phyloP scores from a whole-genome alignment of 2,329 filamentous ascomycete species.

The Ophiostoma himal-ulmi region DNA sequence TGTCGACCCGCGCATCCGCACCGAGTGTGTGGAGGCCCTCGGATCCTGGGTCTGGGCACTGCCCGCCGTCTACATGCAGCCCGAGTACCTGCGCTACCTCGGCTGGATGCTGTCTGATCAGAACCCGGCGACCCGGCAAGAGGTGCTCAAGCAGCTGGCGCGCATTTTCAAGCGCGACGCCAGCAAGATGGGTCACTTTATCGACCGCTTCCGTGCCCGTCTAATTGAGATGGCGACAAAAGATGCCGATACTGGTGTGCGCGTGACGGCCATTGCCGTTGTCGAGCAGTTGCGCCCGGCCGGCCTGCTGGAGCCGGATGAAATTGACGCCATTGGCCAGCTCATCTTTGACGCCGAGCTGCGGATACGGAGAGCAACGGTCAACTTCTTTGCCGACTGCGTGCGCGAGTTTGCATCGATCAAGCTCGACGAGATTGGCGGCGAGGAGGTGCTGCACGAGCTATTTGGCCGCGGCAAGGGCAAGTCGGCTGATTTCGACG shows the following conservation, averaged over 20 bases:
- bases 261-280: constrained; percentile 72
- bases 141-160: constrained; percentile 77
- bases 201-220: constrained; percentile 80
- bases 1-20: constrained; percentile 80
- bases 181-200: constrained; percentile 83
- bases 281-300: constrained; percentile 76
- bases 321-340: constrained; percentile 81
- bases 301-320: constrained; percentile 81
- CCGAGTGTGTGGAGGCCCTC: constrained; percentile 80
- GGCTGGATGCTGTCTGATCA: constrained; percentile 93
- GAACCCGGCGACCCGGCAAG: constrained; percentile 66
- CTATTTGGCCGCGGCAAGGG: constrained; percentile 59
- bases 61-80: constrained; percentile 84
- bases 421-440: constrained; percentile 78
- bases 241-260: constrained; percentile 75
- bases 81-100: constrained; percentile 82
- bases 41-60: constrained; percentile 83
- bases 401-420: constrained; percentile 74
- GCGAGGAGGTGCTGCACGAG: constrained; percentile 70
- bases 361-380: constrained; percentile 79
- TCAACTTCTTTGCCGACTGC: constrained; percentile 83
- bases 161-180: constrained; percentile 75
- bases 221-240: constrained; percentile 88
- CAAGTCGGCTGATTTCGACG: constrained; percentile 64
- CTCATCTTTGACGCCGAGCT: constrained; percentile 84